Percentiles rank a stretch among this genome's conserved stretches.
Evolutionary conservation across 768 basidiomycete genomes (phyloP).

Genomic region (Amanita fuliginea): DNA sequence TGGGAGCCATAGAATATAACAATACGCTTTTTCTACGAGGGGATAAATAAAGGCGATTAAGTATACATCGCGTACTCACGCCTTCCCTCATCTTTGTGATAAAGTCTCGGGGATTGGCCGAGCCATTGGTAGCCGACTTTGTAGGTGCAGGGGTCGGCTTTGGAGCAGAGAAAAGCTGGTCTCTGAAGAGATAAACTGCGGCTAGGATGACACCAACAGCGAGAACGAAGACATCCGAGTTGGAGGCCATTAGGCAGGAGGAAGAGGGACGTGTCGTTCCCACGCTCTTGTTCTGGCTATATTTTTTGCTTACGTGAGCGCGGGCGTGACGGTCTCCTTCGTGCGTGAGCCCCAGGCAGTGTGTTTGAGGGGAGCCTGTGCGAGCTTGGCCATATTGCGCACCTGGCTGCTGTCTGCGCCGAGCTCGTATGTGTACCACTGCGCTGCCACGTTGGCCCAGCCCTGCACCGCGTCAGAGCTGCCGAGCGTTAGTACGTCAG

Average conservation of each 20-base stretch:
- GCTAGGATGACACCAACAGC: constrained; percentile 67
- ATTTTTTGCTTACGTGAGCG: constrained; percentile 2
- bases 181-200: constrained; percentile 73
- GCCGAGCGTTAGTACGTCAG: too few species aligned
- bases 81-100: constrained; percentile 89
- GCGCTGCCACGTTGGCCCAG: constrained; percentile 38
- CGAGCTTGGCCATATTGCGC: constrained; percentile 23
- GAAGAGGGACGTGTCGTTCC: constrained; percentile 10
- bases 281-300: neutral
- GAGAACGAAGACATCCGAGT: constrained; percentile 67
- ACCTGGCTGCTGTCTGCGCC: constrained; percentile 44
- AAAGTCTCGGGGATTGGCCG: constrained; percentile 88
- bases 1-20: constrained; percentile 99
- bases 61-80: constrained; percentile 36
- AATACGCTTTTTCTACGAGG: constrained; percentile 80
- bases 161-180: constrained; percentile 61
- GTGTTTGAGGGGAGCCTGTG: constrained; percentile 28
- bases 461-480: constrained; percentile 33
- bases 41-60: neutral
- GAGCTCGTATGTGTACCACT: constrained; percentile 49
- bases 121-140: constrained; percentile 47
- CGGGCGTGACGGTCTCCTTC: constrained; percentile 23
- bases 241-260: constrained; percentile 38
- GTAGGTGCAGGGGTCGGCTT: constrained; percentile 36
- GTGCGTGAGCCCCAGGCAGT: constrained; percentile 37